Base-by-base conservation (phyloP, 768 basidiomycete species). In the Phylloporus rhodoxanthus region DNA sequence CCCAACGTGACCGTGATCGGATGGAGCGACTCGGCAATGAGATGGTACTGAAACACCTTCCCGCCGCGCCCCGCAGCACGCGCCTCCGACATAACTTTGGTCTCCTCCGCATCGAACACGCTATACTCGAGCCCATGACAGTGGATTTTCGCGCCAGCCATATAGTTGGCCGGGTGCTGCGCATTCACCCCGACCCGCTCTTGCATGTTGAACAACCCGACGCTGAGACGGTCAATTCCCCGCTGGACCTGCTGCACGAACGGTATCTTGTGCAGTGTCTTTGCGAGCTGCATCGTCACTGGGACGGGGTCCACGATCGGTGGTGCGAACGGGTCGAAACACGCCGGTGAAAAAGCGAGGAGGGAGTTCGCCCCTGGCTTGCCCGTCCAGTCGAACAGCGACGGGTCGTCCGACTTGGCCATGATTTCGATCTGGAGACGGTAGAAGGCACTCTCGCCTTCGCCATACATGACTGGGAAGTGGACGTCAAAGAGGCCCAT, bases 401-500 rank as follows among this genome's bases (percentile, higher is more conserved):
- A 54, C 17, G 55, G 34, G 17, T 63, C 62, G 10, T 57, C 60
- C 1, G 61, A 57, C 6, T 29, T 51, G 3, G 47, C 38, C 63
- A 63, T 66, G 44, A 64, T 61, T 39, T 60, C 62, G 47, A 54
- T 52, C 48, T 63, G 63, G 29, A 67, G 58, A 20, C 66, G 56
- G 29, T 25, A 41, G 15, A 67, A 67, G 8, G 66, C 66, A 13
- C 56, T 45, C 7, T 46, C 49, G 23, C 59, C 63, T 29, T 63
- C 67, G 26, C 67, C 67, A 36, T 68, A 67, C 54, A 57, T 52
- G 38, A 66, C 58, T 11, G 67, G 56, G 39, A 67, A 48, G 36
- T 58, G 52, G 17, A 64, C 60, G 28, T 57, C 52, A 25, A 67
- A 62, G 39, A 67, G 48, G 13, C 62, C 66, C 55, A 67, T 58